Conservation (phyloP, 208 protist genomes). For the Naegleria fowleri region DNA sequence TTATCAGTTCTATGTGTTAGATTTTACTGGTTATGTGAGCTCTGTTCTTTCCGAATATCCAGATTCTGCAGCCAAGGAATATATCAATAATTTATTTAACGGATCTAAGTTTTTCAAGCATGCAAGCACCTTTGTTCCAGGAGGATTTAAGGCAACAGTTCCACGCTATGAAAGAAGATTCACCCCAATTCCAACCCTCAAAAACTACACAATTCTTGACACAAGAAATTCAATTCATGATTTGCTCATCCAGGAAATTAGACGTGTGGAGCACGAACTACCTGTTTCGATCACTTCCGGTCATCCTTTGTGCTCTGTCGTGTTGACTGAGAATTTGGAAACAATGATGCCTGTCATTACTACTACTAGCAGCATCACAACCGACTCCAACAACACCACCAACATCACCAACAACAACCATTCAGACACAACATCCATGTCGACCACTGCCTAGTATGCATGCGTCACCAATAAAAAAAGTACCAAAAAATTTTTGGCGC, state of each 20-base stretch:
- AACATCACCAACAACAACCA: no score
- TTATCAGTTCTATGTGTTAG: not conserved
- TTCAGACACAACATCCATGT: no score
- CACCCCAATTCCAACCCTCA: not conserved
- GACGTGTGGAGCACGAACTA: not conserved
- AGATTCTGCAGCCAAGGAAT: not conserved
- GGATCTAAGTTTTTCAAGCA: not conserved
- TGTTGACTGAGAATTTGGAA: not conserved
- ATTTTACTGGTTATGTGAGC: not conserved
- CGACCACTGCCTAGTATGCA: no score
- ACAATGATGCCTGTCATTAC: not conserved
- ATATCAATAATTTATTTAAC: not conserved
- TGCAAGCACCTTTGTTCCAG: not conserved
- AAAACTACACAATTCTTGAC: not conserved
- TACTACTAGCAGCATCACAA: not conserved
- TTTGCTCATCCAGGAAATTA: not conserved
- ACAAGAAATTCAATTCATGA: not conserved
- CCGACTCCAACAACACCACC: not conserved
- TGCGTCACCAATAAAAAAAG: no score
- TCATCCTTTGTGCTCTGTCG: not conserved
- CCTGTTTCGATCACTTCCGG: not conserved
- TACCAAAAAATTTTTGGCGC: no score
- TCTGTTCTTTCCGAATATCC: not conserved
- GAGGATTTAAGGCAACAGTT: not conserved
- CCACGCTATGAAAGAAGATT: not conserved